Evolutionary conservation across 129 eudicot genomes (phyloP), one percentile per base, ranked within the genome.

Genomic region (Lactuca sativa): DNA sequence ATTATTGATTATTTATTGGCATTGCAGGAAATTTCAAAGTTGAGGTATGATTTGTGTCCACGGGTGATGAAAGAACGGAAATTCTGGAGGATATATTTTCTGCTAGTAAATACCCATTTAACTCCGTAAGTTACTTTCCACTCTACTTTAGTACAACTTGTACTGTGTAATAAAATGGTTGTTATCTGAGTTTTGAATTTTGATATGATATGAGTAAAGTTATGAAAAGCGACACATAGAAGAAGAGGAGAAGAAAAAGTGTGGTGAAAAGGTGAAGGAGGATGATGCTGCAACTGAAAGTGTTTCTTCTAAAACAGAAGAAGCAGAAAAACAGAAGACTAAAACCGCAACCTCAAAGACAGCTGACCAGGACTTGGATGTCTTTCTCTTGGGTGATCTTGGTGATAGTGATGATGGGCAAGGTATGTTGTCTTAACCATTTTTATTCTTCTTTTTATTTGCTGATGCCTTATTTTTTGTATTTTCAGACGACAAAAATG

Each of bases 361-460:
- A 47, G 17, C 83, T 71, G 97, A 90, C 64, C 95, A 90, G 85
- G 97, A 95, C 71, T 83, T 90, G 79, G 99, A 95, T 84, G 97
- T 84, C 33, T 93, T 90, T 90, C 97, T 95, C 11, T 80, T 95
- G 44, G 99, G 99, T 59, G 99, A 90, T 73, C 87, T 79, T 40
- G 98, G 88, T 31, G 99, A 95, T 73, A 82, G 92, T 67, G 99
- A 95, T 74, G 99, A 90, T 18, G 98, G 93, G 12, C 93, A 89
- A 80, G 99, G 99, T 92, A 82, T 72, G 56, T 68, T 62, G 59
- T 41, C 15, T 15, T 16, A 12, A 58, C 34, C 54, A 9, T 70
- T 53, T 36, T 38, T 63, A 11, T 63, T n/a, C 4, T 40, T 2
- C 4, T 62, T 9, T 41, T 40, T 2, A 1, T 62, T 9, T 41